A percentile compares a stretch with the other conserved stretches of the same genome.
phyloP scores from a whole-genome alignment of 2,329 filamentous ascomycete genomes.

The Fonsecaea monophora region DNA sequence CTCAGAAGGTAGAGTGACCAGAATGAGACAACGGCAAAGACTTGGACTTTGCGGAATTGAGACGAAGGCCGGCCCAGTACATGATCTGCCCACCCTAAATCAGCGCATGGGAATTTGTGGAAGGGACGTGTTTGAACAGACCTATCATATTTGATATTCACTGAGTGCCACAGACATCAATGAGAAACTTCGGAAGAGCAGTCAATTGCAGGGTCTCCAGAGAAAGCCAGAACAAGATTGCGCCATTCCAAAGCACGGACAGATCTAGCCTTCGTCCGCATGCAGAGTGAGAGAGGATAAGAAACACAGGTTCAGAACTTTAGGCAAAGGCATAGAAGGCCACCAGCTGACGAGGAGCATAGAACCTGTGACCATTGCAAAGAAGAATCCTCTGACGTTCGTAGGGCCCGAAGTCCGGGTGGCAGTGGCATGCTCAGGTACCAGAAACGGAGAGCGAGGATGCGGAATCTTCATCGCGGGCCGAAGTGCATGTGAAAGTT shows the following conservation, averaged over 20 bases:
- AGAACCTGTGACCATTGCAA: slow-evolving; percentile 8
- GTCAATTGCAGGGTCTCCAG: slow-evolving; percentile 12
- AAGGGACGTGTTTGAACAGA: slow-evolving; percentile 5
- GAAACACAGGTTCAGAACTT: neutral
- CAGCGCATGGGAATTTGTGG: slow-evolving; percentile 11
- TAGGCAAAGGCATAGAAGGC: neutral
- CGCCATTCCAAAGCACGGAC: slow-evolving; percentile 34
- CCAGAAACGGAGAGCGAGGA: neutral
- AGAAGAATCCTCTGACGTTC: slow-evolving; percentile 12
- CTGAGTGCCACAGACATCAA: slow-evolving; percentile 4
- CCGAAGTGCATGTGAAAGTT: slow-evolving; percentile 26
- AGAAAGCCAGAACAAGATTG: slow-evolving; percentile 23
- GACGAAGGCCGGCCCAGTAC: slow-evolving; percentile 88
- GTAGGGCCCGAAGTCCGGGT: slow-evolving; percentile 3
- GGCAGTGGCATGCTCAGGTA: slow-evolving; percentile 11
- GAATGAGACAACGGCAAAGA: slow-evolving; percentile 87
- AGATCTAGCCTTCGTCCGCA: slow-evolving; percentile 2
- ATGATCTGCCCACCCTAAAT: slow-evolving; percentile 67
- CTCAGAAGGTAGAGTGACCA: slow-evolving; percentile 85
- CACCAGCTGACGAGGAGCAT: slow-evolving; percentile 9
- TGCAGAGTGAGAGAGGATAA: neutral
- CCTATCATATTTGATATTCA: slow-evolving; percentile 31
- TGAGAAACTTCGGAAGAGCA: slow-evolving; percentile 14
- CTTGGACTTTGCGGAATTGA: slow-evolving; percentile 90
- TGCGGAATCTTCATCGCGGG: slow-evolving; percentile 13